phyloP scores from a whole-genome alignment of 1,284 basidiomycete species.

The Moesziomyces sp. region DNA sequence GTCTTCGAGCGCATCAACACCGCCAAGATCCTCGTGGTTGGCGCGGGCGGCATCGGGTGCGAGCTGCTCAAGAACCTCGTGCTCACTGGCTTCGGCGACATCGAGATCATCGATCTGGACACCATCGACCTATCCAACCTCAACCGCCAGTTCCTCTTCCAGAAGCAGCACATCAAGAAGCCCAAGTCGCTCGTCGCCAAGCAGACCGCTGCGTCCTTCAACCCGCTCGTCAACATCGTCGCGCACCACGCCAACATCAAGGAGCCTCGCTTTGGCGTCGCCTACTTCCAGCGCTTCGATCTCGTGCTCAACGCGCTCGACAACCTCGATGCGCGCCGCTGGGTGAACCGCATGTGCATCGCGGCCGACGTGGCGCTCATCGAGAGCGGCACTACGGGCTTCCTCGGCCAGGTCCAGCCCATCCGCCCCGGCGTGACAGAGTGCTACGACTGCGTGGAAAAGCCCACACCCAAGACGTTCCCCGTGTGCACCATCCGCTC shows the following conservation, averaged over 20 bases:
- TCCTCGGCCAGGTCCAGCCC: constrained; percentile 75
- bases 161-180: constrained; percentile 96
- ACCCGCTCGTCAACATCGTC: constrained; percentile 85
- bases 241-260: constrained; percentile 97
- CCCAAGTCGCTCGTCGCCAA: constrained; percentile 94
- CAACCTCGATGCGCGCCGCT: constrained; percentile 73
- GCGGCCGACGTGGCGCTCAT: constrained; percentile 89
- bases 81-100: constrained; percentile 88
- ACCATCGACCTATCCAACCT: constrained; percentile 98
- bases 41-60: constrained; percentile 96
- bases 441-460: constrained; percentile 69
- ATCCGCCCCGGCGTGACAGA: constrained; percentile 51
- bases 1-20: constrained; percentile 31
- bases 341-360: constrained; percentile 93
- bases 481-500: constrained; percentile 98
- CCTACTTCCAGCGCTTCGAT: constrained; percentile 90
- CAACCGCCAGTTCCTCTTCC: constrained; percentile 97
- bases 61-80: constrained; percentile 97
- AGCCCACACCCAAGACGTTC: constrained; percentile 90
- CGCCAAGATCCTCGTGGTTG: constrained; percentile 79
- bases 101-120: constrained; percentile 92
- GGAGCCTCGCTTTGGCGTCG: constrained; percentile 86
- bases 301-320: constrained; percentile 96
- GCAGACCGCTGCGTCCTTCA: constrained; percentile 87
- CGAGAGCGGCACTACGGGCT: constrained; percentile 96